phyloP scores from a whole-genome alignment of 768 basidiomycete genomes.

The Daedaleopsis sinensis region DNA sequence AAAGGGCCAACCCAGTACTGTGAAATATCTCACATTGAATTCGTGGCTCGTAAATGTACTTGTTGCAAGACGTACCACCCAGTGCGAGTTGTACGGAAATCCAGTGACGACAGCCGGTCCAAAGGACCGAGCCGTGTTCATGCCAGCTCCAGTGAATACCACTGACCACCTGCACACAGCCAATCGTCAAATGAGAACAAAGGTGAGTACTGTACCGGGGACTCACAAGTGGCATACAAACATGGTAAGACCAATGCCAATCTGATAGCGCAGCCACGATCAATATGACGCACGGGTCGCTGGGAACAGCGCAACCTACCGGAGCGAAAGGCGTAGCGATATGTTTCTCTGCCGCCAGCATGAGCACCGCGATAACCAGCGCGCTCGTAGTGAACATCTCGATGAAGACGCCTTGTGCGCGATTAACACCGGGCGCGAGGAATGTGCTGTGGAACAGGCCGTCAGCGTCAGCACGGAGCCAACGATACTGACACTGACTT shows the following conservation, averaged over 20 bases:
- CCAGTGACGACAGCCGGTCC: constrained; percentile 71
- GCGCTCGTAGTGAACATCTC: constrained; percentile 71
- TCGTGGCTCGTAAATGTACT: no score
- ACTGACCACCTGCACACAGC: constrained; percentile 50
- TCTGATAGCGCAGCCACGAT: constrained; percentile 33
- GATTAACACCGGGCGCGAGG: constrained; percentile 48
- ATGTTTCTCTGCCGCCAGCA: constrained; percentile 76
- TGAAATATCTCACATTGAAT: no score
- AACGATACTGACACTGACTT: constrained; percentile 44
- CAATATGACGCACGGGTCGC: neutral
- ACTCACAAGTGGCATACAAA: constrained; percentile 64
- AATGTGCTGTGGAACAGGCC: constrained; percentile 43
- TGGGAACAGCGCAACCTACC: constrained; percentile 34
- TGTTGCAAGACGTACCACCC: constrained; percentile 52
- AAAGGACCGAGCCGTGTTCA: constrained; percentile 73
- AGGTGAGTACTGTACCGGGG: no score
- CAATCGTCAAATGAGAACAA: no score
- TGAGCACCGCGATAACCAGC: constrained; percentile 65
- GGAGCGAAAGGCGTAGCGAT: constrained; percentile 67
- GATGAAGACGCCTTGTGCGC: constrained; percentile 65
- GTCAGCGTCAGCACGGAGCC: constrained; percentile 9
- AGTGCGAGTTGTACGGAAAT: constrained; percentile 55
- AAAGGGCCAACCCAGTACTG: constrained; percentile 77
- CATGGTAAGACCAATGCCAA: constrained; percentile 68
- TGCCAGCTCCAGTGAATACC: constrained; percentile 63